A percentile compares a stretch with the other conserved stretches of the same genome.
phyloP scores from a whole-genome alignment of 2,329 filamentous ascomycete species.

The Alternaria brassicae region DNA sequence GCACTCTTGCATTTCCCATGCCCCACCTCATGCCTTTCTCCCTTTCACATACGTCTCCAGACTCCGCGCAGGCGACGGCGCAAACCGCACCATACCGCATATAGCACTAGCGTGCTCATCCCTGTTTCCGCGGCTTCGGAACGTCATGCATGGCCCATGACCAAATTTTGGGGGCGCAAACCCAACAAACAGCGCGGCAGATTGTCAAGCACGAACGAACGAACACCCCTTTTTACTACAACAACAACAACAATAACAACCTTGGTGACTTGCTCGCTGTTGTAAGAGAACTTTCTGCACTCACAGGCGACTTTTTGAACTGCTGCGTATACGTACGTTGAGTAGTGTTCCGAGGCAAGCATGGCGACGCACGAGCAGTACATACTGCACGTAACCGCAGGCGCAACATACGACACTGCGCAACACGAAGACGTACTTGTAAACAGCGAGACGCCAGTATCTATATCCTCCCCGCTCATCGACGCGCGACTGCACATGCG shows the following conservation, averaged over 20 bases:
- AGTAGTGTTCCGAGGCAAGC: neutral
- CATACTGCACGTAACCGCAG: constrained; percentile 81
- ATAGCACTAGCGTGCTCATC: neutral
- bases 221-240: no score
- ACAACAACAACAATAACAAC: no score
- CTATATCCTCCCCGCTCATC: constrained; percentile 69
- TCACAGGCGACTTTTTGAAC: no score
- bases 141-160: constrained; percentile 24
- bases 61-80: no score
- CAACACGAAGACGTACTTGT: constrained; percentile 78
- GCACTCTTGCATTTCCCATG: no score
- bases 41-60: no score
- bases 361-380: constrained; percentile 68
- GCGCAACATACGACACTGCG: constrained; percentile 74
- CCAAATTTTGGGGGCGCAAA: constrained; percentile 21
- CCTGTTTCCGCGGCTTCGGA: constrained; percentile 9
- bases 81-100: neutral
- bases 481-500: constrained; percentile 76
- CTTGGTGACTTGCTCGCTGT: no score
- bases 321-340: neutral
- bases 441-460: constrained; percentile 70
- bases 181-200: neutral
- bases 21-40: no score
- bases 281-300: no score
- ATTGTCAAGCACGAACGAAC: no score